phyloP scores from a whole-genome alignment of 169 alveolate species.

The Cryptosporidium viatorum region DNA sequence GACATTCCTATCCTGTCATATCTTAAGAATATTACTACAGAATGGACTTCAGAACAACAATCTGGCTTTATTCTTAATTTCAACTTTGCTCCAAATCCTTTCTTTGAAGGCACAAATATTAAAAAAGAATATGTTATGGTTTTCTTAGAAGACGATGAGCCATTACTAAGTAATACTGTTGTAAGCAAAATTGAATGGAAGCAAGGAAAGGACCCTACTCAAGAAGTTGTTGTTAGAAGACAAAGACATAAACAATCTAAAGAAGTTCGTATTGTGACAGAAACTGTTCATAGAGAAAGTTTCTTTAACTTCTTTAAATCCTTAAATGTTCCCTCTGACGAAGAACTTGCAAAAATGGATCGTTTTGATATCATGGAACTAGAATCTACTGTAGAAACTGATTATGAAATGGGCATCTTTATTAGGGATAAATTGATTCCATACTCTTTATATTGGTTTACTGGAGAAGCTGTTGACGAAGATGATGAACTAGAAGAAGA shows the following conservation, averaged over 20 bases:
- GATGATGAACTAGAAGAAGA: conserved; percentile 75
- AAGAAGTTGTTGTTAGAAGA: conserved; percentile 65
- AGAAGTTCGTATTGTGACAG: conserved; percentile 65
- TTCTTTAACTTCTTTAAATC: conserved; percentile 69
- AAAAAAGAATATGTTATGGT: conserved; percentile 75
- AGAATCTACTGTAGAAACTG: conserved; percentile 72
- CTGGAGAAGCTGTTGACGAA: conserved; percentile 74
- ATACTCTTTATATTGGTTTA: conserved; percentile 66
- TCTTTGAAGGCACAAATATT: conserved; percentile 74
- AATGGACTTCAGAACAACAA: conserved; percentile 76
- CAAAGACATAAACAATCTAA: conserved; percentile 72
- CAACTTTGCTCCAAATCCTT: conserved; percentile 77
- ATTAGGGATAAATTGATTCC: conserved; percentile 72
- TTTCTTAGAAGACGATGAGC: conserved; percentile 57
- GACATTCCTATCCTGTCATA: conserved; percentile 76
- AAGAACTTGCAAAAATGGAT: conserved; percentile 61
- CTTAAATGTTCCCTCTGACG: conserved; percentile 68
- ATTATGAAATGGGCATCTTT: conserved; percentile 69
- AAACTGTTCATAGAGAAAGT: conserved; percentile 65
- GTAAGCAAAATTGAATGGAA: conserved; percentile 56
- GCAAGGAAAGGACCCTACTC: conserved; percentile 70
- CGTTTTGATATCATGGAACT: conserved; percentile 71
- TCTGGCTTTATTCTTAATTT: conserved; percentile 78
- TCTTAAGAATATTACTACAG: conserved; percentile 73
- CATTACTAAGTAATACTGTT: conserved; percentile 66